Evolutionary conservation across 441 rosid genomes (phyloP), one percentile per base, ranked within the genome.

Genomic region (Cnidoscolus chayamansa): DNA sequence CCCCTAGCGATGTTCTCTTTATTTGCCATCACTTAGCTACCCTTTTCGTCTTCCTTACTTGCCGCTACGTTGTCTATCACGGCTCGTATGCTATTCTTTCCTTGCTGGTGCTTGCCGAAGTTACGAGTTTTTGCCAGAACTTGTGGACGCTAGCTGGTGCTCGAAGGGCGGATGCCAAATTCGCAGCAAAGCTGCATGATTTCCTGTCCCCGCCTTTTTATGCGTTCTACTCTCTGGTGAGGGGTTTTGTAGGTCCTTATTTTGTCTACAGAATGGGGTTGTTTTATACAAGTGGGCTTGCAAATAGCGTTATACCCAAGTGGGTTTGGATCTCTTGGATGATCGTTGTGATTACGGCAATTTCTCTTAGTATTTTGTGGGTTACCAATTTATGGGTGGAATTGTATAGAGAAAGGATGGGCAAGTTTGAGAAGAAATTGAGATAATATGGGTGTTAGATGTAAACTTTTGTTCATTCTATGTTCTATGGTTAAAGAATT

Each of bases 311-410:
- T 64, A 85, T 92, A 10, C 97, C 98, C 0, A 87, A 63, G 77
- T 94, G 97, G 94, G 79, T 90, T 71, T 90, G 97, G 97, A 79
- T 89, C 55, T 94, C 98, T 59, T 94, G 98, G 97, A 77, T 86
- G 68, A 57, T 74, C 35, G 97, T 94, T 17, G 88, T 92, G 50
- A 64, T 80, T 30, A 47, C 72, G 15, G 93, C 97, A 11, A 88
- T 86, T 63, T 77, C 76, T 75, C 90, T 90, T 71, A 90, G 97
- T 78, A 79, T 90, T 25, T 68, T 87, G 73, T 92, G 98, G 98
- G 75, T 94, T 72, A 65, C 82, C 35, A 92, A 89, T 76, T 82
- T 92, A 76, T 94, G 98, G 95, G 71, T 81, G 19, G 81, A 85
- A 45, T 84, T 85, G 56, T 80, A 75, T 70, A 72, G 83, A 66